Base-by-base conservation (phyloP, 106 monocot genomes). In the Dendrobium nobile region DNA sequence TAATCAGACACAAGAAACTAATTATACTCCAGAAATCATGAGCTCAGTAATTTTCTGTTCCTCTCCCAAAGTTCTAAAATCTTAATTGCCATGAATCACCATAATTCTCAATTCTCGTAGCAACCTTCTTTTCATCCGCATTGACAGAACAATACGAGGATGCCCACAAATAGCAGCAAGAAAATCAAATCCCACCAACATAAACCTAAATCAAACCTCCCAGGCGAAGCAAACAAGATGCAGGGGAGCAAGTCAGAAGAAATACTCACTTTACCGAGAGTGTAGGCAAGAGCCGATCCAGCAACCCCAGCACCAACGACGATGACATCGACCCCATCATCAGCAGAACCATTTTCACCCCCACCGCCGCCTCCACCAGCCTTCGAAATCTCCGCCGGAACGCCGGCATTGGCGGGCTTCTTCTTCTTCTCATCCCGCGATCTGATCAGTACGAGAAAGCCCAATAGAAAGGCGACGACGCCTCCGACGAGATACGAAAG, bases 251-350 rank as follows among this genome's bases (percentile, higher is more conserved):
- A 61, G 22, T 61, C 4, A n/a, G 5, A 70, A 10, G 33, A 37
- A 20, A 70, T 0, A 11, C 58, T 81, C n/a, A 97, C 96, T 90
- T 94, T 92, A 56, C 86, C 96, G 2, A 97, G 96, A 0, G 94
- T 87, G 78, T 91, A 97, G 3, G 96, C 96, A 24, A 97, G 92
- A 2, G 96, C 94, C 15, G 96, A 87, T n/a, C 96, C 96, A 19
- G 92, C 94, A 19, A 97, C 92, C 1, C 96, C 96, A 59, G 96
- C 96, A 0, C 96, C 96, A 56, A 94, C 96, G 56, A 97, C 75
- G 61, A 97, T 82, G 44, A 97, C 89, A 58, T 97, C 96, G 9
- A 82, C 24, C 2, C 77, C 84, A 19, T 43, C 74, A 11, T 43
- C 74, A 6, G 19, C 40, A 27, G 1, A 33, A 74, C 74, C 74